Evolutionary conservation across 192 early-diverging fungal species (phyloP), one percentile per base, ranked within the genome.

Genomic region (Endogone sp.): DNA sequence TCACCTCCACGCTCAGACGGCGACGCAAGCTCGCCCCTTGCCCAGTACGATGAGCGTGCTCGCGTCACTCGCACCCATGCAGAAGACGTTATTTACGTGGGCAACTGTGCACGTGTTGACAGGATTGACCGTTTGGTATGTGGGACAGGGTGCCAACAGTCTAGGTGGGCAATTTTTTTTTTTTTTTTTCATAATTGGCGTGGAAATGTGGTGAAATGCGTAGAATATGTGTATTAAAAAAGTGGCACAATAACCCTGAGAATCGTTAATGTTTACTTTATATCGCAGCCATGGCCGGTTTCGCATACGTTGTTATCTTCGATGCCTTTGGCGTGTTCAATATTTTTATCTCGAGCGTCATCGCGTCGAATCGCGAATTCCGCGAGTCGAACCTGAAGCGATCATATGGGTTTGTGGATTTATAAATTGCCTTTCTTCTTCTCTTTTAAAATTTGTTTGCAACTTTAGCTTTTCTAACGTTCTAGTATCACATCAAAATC

Each of bases 81-180:
- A 87, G 71, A 87, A 87, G 65, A 82, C 85, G 3, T 66, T 83
- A 62, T 85, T 87, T 54, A 83, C 81, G 0, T 85, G 83, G 80
- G 77, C 79, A 32, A 9, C 78, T 27, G 56, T 81, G 8, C 83
- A 87, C 49, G 66, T 75, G 3, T 30, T 59, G 10, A 73, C 83
- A 25, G 80, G 81, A 20, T 65, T 83, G 26, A 62, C 79, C 44
- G 66, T 82, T 1, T 87, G 76, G 63, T 59, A 74, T 62, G 70
- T 71, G 26, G 85, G 81, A 9, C 79, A 77, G 58, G 58, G 76
- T 2, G 44, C 68, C 4, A 79, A 80, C 60, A 83, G 76, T 29
- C 65, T 87, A 69, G 74, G 85, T 84, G 73, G 72, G 71, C 63
- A 29, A 11, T n/a, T 56, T 4, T 62, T 58, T 60, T n/a, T n/a